phyloP scores from a whole-genome alignment of 2,329 filamentous ascomycete genomes.

The Alternaria hordeiaustralica region DNA sequence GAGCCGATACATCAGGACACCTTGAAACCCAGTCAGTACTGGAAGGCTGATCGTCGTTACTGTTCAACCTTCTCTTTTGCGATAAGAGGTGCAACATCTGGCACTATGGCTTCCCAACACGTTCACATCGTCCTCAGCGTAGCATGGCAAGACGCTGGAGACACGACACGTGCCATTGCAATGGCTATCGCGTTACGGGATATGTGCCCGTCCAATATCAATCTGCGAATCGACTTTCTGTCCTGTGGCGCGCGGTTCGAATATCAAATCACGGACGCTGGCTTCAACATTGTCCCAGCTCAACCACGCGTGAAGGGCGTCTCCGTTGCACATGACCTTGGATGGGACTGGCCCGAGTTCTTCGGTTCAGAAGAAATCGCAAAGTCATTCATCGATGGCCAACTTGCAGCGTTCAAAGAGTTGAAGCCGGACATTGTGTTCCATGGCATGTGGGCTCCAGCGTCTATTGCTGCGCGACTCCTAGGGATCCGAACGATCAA shows the following conservation, averaged over 20 bases:
- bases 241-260: conserved; percentile 41
- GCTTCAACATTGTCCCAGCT: conserved; percentile 40
- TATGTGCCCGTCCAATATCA: conserved; percentile 30
- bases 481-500: conserved; percentile 42
- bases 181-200: conserved; percentile 39
- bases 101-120: conserved; percentile 21
- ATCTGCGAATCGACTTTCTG: conserved; percentile 39
- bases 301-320: conserved; percentile 40
- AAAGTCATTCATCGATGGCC: conserved; percentile 40
- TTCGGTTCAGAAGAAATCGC: conserved; percentile 43
- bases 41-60: not conserved
- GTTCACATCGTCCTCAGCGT: conserved; percentile 40
- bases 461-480: conserved; percentile 39
- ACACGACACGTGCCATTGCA: conserved; percentile 41
- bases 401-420: conserved; percentile 36
- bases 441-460: conserved; percentile 45
- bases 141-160: conserved; percentile 43
- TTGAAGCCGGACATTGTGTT: conserved; percentile 43
- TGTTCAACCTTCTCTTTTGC: not conserved
- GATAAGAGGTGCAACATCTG: not conserved
- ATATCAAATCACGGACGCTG: conserved; percentile 39
- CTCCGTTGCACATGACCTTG: conserved; percentile 41
- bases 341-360: conserved; percentile 45
- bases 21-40: not conserved
- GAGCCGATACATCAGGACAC: not conserved